Evolutionary conservation across 2,329 filamentous ascomycete species (phyloP).

Genomic region (Cyclaneusma minus): DNA sequence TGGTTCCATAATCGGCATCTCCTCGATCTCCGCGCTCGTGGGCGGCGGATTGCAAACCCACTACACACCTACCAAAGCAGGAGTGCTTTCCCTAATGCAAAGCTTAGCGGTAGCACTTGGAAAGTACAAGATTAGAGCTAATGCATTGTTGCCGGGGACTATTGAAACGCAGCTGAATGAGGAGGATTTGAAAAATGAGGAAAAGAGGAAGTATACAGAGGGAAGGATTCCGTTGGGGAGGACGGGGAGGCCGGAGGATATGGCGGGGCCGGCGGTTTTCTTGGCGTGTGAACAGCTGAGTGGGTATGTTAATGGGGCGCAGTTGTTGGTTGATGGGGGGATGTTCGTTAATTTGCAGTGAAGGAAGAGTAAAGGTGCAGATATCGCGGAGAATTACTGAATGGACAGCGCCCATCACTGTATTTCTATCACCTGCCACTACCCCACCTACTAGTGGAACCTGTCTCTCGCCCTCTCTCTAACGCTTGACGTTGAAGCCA

Average conservation of each 20-base stretch:
- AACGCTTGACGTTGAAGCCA: too few relatives aligned
- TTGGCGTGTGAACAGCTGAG: conserved; percentile 66
- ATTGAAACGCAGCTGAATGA: conserved; percentile 77
- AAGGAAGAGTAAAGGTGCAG: conserved; percentile 1
- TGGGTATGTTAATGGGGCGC: conserved; percentile 67
- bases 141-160: conserved; percentile 70
- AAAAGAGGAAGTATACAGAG: conserved; percentile 67
- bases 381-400: too few relatives aligned
- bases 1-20: conserved; percentile 67
- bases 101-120: conserved; percentile 67
- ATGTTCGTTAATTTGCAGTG: conserved; percentile 79
- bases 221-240: conserved; percentile 64
- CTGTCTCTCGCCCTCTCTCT: too few relatives aligned
- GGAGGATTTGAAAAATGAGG: conserved; percentile 57
- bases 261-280: conserved; percentile 76
- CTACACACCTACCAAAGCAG: conserved; percentile 82
- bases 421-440: too few relatives aligned
- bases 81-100: conserved; percentile 69
- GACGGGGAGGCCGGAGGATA: conserved; percentile 54
- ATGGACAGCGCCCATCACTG: too few relatives aligned
- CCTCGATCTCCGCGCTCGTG: conserved; percentile 58
- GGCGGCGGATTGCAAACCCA: conserved; percentile 69
- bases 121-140: conserved; percentile 62
- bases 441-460: too few relatives aligned
- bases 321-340: conserved; percentile 76